These are phyloP conservation scores for Dianthus caryophyllus DNA, from an alignment of 148 eudicot genomes.

Conservation along the genomic window DNA sequence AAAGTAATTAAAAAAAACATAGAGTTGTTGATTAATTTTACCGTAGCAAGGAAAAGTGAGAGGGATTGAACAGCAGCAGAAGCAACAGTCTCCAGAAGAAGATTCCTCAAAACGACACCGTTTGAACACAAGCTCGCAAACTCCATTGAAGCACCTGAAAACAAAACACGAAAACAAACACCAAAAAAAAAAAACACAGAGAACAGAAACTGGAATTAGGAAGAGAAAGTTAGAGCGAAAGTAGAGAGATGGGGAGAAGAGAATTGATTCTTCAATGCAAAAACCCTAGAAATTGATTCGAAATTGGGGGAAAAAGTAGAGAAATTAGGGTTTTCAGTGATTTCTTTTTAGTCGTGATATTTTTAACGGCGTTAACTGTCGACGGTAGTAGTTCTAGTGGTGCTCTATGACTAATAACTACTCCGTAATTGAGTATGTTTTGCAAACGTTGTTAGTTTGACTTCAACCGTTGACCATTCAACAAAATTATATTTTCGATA, in stretches of 20 bases:
- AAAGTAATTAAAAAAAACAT: background rate
- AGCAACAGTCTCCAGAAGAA: constrained; percentile 19
- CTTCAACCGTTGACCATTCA: too few species aligned
- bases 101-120: constrained; percentile 19
- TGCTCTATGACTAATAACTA: too few species aligned
- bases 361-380: too few species aligned
- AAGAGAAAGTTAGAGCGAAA: background rate
- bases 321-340: constrained; percentile 21
- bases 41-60: constrained; percentile 21
- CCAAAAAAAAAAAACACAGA: background rate
- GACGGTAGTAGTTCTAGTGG: too few species aligned
- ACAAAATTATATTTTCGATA: too few species aligned
- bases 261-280: constrained; percentile 22
- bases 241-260: background rate
- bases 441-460: too few species aligned
- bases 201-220: constrained; percentile 7
- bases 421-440: too few species aligned
- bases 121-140: constrained; percentile 17
- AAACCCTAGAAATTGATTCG: constrained; percentile 27
- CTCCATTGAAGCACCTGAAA: constrained; percentile 17
- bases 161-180: constrained; percentile 11
- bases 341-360: background rate
- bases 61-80: constrained; percentile 24
- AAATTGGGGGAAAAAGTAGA: constrained; percentile 9
- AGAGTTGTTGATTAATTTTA: constrained; percentile 3